Conservation (phyloP, 306 rosid species). For the Cicer pinnatifidum region DNA sequence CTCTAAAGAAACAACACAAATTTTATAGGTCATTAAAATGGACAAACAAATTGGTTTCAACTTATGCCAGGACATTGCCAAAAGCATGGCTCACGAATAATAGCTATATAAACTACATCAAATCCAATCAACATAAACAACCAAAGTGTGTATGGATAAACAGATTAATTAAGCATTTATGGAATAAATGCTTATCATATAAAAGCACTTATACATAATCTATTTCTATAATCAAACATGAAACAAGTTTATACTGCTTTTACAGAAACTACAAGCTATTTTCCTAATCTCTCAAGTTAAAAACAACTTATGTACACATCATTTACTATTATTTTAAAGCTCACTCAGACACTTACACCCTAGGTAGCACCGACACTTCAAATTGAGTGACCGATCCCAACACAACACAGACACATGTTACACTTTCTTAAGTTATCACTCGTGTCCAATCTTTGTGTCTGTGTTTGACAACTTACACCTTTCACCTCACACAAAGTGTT, state of each 20-base stretch:
- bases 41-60: neutral
- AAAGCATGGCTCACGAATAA: constrained; percentile 1
- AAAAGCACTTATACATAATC: neutral
- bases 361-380: neutral
- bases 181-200: neutral
- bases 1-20: neutral
- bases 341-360: neutral
- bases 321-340: neutral
- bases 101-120: neutral
- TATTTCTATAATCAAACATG: neutral
- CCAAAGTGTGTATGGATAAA: neutral
- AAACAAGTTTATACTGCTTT: neutral
- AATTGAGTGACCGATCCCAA: too few species aligned
- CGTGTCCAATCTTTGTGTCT: too few species aligned
- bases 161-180: neutral
- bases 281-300: neutral
- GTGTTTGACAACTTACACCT: too few species aligned
- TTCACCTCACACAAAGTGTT: neutral
- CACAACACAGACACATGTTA: too few species aligned
- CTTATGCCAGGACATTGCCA: neutral
- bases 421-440: too few species aligned
- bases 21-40: neutral
- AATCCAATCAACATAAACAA: neutral
- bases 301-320: neutral
- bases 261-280: neutral